Evolutionary conservation across 2,329 filamentous ascomycete genomes (phyloP).

Genomic region (Fusarium proliferatum): DNA sequence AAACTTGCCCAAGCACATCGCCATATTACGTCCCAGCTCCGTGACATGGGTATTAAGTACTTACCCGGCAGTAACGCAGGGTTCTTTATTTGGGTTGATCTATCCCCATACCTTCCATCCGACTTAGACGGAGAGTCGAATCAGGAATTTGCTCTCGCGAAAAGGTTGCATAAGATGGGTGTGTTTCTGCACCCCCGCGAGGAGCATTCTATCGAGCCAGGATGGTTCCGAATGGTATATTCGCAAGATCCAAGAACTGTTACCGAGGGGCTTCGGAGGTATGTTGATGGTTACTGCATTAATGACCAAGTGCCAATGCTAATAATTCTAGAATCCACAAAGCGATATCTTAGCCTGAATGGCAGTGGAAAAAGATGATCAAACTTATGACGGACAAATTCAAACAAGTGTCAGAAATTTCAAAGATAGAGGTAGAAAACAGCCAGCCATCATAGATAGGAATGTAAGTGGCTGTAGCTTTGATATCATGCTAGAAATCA

Average conservation of each 20-base stretch:
- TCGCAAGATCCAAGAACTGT: conserved; percentile 52
- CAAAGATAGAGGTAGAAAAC: conserved; percentile 9
- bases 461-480: not conserved
- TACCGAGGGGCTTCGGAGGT: conserved; percentile 53
- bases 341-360: conserved; percentile 16
- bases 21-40: conserved; percentile 52
- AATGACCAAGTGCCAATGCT: not conserved
- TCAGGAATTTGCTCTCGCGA: conserved; percentile 57
- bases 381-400: conserved; percentile 1
- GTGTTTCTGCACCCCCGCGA: conserved; percentile 63
- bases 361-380: not conserved
- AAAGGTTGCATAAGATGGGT: conserved; percentile 57
- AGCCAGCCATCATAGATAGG: not conserved
- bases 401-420: not conserved
- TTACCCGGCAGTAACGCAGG: conserved; percentile 62
- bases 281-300: conserved; percentile 1
- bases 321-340: conserved; percentile 26
- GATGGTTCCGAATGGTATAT: conserved; percentile 67
- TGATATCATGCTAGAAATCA: conserved; percentile 27
- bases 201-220: conserved; percentile 57
- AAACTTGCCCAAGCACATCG: conserved; percentile 55
- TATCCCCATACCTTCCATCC: conserved; percentile 56
- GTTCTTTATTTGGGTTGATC: conserved; percentile 67
- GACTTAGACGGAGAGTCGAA: conserved; percentile 46
- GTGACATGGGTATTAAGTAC: conserved; percentile 57